phyloP scores from a whole-genome alignment of 2,329 filamentous ascomycete genomes.

The Neospermospora avenae region DNA sequence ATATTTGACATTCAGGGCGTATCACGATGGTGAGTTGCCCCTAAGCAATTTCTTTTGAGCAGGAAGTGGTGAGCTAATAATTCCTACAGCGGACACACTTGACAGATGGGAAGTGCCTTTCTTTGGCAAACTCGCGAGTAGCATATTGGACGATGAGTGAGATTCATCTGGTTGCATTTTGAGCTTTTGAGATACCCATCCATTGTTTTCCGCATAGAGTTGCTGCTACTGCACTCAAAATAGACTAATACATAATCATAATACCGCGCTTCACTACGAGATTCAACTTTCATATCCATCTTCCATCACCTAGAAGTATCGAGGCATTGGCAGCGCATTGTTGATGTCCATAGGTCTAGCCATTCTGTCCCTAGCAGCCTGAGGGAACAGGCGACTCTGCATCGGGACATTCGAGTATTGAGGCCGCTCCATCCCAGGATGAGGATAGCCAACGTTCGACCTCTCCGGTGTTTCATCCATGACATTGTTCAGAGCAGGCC shows the following conservation, averaged over 20 bases:
- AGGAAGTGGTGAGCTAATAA: too few species aligned
- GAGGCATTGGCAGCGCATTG: conserved; percentile 11
- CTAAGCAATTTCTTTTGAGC: not conserved
- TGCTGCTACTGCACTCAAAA: conserved; percentile 11
- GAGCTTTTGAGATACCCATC: conserved; percentile 28
- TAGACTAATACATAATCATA: conserved; percentile 26
- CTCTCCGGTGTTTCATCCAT: conserved; percentile 16
- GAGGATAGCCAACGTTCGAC: not conserved
- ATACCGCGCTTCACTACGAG: conserved; percentile 1
- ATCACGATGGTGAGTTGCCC: conserved; percentile 62
- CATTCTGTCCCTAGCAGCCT: not conserved
- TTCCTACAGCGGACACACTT: conserved; percentile 53
- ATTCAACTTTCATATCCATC: not conserved
- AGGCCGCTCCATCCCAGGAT: not conserved
- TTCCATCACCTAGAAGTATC: conserved; percentile 11
- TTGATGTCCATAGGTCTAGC: conserved; percentile 4
- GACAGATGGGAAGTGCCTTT: conserved; percentile 69
- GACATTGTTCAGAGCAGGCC: conserved; percentile 19
- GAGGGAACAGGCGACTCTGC: not conserved
- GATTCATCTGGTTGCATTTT: conserved; percentile 2
- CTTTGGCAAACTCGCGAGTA: conserved; percentile 80
- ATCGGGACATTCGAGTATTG: not conserved
- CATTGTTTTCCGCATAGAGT: conserved; percentile 7
- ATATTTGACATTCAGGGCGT: conserved; percentile 75
- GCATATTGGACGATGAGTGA: conserved; percentile 82